These are phyloP conservation scores for Tetrapisispora fleetii DNA, from an alignment of 805 yeast species.

Conservation along the genomic window DNA sequence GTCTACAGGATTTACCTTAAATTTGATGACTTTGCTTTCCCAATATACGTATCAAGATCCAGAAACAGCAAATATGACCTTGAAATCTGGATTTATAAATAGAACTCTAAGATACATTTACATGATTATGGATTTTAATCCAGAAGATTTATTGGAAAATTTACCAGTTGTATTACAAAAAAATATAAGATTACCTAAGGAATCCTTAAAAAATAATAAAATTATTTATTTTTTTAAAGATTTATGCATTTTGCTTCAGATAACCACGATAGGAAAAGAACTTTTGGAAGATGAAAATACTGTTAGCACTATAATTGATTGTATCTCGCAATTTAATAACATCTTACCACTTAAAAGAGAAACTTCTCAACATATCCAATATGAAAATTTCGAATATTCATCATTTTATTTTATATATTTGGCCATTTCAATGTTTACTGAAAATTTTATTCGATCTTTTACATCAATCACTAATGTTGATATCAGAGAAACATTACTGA, in stretches of 20 bases:
- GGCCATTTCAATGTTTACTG: slow-evolving; percentile 24
- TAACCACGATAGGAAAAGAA: slow-evolving; percentile 47
- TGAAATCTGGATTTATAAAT: slow-evolving; percentile 22
- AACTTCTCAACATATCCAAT: slow-evolving; percentile 74
- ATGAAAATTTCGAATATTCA: slow-evolving; percentile 73
- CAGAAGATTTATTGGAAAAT: slow-evolving; percentile 17
- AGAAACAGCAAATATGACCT: slow-evolving; percentile 19
- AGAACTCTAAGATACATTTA: slow-evolving; percentile 22
- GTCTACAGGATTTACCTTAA: slow-evolving; percentile 13
- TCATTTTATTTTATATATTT: slow-evolving; percentile 25
- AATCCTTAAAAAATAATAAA: slow-evolving; percentile 22
- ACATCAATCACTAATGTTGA: slow-evolving; percentile 16
- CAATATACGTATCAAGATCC: slow-evolving; percentile 28
- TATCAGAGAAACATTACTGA: slow-evolving; percentile 10
- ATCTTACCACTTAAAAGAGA: slow-evolving; percentile 68
- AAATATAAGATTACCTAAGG: slow-evolving; percentile 21
- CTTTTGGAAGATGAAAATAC: slow-evolving; percentile 17
- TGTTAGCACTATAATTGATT: slow-evolving; percentile 14
- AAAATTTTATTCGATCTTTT: slow-evolving; percentile 24
- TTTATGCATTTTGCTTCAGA: slow-evolving; percentile 62
- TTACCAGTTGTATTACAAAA: slow-evolving; percentile 19
- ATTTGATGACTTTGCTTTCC: slow-evolving; percentile 21
- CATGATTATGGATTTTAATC: slow-evolving; percentile 21
- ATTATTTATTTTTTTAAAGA: slow-evolving; percentile 31
- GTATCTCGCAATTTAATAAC: slow-evolving; percentile 21